Conservation (phyloP, 164 flowering plant genomes). For the Tetrastigma voinierianum region DNA sequence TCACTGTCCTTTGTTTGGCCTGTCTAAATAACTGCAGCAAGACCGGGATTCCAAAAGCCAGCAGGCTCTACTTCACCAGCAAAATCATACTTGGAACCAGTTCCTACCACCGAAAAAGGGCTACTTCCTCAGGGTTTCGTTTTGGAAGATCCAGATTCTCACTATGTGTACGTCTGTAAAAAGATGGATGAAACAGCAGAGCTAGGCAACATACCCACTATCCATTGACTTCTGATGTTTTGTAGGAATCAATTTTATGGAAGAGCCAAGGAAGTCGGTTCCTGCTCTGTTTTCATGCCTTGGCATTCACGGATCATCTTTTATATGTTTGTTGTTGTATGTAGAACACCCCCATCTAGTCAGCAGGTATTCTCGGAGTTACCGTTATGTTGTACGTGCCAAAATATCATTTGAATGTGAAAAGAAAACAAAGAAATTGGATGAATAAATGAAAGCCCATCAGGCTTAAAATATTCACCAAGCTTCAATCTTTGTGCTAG, state of each 20-base stretch:
- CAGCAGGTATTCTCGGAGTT: neutral
- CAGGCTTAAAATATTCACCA: too few species aligned
- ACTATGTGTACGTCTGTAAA: constrained; percentile 75
- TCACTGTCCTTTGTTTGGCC: constrained; percentile 1
- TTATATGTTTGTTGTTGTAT: constrained; percentile 3
- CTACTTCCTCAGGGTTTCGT: constrained; percentile 59
- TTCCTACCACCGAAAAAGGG: constrained; percentile 69
- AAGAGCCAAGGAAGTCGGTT: neutral
- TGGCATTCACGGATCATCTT: neutral
- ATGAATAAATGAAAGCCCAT: neutral
- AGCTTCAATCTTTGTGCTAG: too few species aligned
- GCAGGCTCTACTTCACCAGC: constrained; percentile 30
- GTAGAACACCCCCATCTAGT: neutral
- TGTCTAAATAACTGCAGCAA: constrained; percentile 52
- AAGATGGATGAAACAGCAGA: constrained; percentile 41
- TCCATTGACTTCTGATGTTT: constrained; percentile 20
- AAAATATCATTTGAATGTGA: neutral
- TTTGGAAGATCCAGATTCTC: constrained; percentile 91
- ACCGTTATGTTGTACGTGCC: neutral
- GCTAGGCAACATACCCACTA: constrained; percentile 9
- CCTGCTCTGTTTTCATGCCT: neutral
- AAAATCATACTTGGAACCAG: constrained; percentile 59
- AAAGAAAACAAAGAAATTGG: neutral
- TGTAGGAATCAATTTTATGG: constrained; percentile 1
- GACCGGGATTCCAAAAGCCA: constrained; percentile 74